Evolutionary conservation across 345 rosid species (phyloP), one percentile per base, ranked within the genome.

Genomic region (Isatis tinctoria): DNA sequence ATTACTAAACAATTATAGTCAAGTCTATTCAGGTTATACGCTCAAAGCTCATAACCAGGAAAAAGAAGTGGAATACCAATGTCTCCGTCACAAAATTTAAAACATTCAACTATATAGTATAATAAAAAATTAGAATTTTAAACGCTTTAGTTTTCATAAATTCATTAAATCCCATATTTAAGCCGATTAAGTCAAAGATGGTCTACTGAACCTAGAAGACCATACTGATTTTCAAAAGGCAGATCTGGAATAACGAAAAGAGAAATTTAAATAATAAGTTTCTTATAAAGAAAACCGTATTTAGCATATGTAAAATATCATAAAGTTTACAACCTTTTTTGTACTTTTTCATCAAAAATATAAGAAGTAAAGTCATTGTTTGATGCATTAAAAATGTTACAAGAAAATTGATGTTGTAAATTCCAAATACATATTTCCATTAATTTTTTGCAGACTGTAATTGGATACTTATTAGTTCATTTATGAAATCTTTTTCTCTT

Each of bases 21-120:
- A 43, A 69, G 59, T 33, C 41, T 16, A 61, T 41, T 54, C 18
- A 35, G 80, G 75, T 70, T 77, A 71, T 72, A 71, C 27, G 80
- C 73, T 77, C 80, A 77, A 77, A 65, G 63, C 77, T 72, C 27
- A 77, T 48, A 71, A 72, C 36, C 73, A 49, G 77, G 77, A 77
- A 72, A 76, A 71, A 13, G 48, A 54, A 40, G 73, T 65, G 61
- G 62, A 59, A 71, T 18, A 65, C 51, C 58, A 60, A 59, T 66
- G 81, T 72, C 77, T 49, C 18, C 33, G 69, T 77, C 73, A 59
- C 51, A 32, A 3, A 3, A 8, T 59, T 65, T 30, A 32, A 59
- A 72, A 65, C 30, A 70, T 58, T 65, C 48, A 45, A 24, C 63
- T 26, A 44, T 70, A 45, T 45, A 20, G 33, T 71, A 70, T 36